These are phyloP conservation scores for Agrocybe chaxingu DNA, from an alignment of 768 basidiomycete species.

Conservation along the genomic window DNA sequence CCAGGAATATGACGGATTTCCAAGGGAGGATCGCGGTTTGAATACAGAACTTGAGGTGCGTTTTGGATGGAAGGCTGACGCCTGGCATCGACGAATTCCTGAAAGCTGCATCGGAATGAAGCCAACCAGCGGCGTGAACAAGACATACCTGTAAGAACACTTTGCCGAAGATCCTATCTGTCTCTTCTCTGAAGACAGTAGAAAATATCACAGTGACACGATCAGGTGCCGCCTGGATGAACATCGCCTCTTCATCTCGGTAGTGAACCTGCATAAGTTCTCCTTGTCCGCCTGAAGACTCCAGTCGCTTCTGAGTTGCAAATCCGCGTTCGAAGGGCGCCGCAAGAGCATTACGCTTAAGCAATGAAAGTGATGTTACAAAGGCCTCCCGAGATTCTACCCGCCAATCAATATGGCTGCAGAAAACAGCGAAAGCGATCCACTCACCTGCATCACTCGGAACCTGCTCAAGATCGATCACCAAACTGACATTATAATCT, in stretches of 20 bases:
- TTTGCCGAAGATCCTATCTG: conserved; percentile 94
- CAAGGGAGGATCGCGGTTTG: conserved; percentile 92
- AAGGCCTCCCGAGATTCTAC: conserved; percentile 78
- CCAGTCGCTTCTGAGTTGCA: conserved; percentile 77
- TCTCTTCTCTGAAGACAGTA: conserved; percentile 95
- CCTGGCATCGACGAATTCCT: conserved; percentile 99
- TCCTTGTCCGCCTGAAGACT: conserved; percentile 67
- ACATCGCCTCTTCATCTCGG: conserved; percentile 96
- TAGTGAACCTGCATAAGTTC: conserved; percentile 93
- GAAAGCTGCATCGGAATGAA: conserved; percentile 6
- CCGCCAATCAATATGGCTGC: conserved; percentile 9
- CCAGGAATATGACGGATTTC: conserved; percentile 89
- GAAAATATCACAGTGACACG: conserved; percentile 98
- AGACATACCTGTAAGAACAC: conserved; percentile 91
- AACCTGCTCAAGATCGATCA: conserved; percentile 83
- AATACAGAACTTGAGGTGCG: conserved; percentile 95
- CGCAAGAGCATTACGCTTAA: conserved; percentile 92
- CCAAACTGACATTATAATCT: conserved; percentile 86
- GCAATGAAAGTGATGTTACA: conserved; percentile 74
- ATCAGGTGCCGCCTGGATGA: conserved; percentile 88
- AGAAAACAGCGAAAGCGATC: neutral
- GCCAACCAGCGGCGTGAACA: neutral
- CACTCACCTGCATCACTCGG: conserved; percentile 75
- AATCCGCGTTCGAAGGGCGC: conserved; percentile 94
- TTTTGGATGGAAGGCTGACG: conserved; percentile 90